These are phyloP conservation scores for Bimuria novae-zelandiae DNA, from an alignment of 2,329 filamentous ascomycete genomes.

Conservation along the genomic window DNA sequence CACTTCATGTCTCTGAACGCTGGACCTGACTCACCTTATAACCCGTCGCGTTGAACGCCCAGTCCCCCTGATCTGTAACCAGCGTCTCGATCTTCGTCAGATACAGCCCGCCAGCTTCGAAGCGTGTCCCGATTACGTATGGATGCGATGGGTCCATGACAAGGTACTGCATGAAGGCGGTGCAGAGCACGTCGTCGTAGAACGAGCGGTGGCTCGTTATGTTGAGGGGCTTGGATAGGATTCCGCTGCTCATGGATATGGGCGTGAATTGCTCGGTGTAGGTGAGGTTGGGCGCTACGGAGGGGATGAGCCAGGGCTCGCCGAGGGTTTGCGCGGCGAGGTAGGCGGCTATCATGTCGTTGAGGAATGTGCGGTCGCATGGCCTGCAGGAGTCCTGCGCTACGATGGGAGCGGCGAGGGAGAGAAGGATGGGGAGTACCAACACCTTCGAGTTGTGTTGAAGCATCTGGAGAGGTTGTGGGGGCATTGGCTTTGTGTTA, in stretches of 20 bases:
- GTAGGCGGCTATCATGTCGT: conserved; percentile 21
- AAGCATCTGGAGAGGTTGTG: no score
- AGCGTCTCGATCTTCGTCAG: conserved; percentile 27
- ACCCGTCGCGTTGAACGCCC: conserved; percentile 15
- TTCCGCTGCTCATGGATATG: conserved; percentile 20
- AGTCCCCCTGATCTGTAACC: conserved; percentile 27
- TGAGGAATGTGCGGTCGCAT: conserved; percentile 24
- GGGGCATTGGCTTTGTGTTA: no score
- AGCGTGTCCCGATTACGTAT: conserved; percentile 28
- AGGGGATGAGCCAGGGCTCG: conserved; percentile 13
- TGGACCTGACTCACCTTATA: not conserved
- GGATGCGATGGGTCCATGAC: conserved; percentile 20
- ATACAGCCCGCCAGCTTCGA: conserved; percentile 17
- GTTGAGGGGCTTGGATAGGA: conserved; percentile 23
- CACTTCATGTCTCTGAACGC: no score
- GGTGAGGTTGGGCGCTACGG: conserved; percentile 16
- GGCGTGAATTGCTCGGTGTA: conserved; percentile 30
- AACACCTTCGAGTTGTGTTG: no score
- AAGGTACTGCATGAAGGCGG: conserved; percentile 28
- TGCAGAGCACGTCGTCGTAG: conserved; percentile 24
- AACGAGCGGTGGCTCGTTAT: conserved; percentile 23
- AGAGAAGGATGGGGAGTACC: no score
- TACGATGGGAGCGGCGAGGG: no score
- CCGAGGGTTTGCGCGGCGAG: conserved; percentile 23
- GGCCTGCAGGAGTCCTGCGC: no score